A percentile compares a stretch with the other conserved stretches of the same genome.
Conservation (phyloP, 805 yeast species). For the Phaffomyces antillensis region DNA sequence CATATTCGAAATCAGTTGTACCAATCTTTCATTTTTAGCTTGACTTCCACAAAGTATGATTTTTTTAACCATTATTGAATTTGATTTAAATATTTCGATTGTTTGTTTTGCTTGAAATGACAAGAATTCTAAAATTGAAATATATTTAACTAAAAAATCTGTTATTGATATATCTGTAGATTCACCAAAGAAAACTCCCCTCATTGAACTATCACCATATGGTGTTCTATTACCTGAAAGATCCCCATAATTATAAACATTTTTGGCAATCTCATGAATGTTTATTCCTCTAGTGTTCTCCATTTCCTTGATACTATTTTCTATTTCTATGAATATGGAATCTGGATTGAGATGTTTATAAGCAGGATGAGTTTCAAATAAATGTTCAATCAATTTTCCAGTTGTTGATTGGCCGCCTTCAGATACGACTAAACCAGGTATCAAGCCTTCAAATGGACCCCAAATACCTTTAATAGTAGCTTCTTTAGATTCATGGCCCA, state of each 20-base stretch:
- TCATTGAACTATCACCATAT: slow-evolving; percentile 39
- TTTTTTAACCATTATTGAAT: slow-evolving; percentile 20
- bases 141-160: slow-evolving; percentile 35
- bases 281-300: slow-evolving; percentile 12
- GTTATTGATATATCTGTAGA: slow-evolving; percentile 27
- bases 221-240: slow-evolving; percentile 55
- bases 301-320: slow-evolving; percentile 11
- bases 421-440: slow-evolving; percentile 29
- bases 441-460: slow-evolving; percentile 48
- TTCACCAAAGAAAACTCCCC: slow-evolving; percentile 45
- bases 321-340: slow-evolving; percentile 19
- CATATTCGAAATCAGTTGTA: slow-evolving; percentile 25
- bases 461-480: slow-evolving; percentile 39
- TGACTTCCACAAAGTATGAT: slow-evolving; percentile 49
- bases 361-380: slow-evolving; percentile 37
- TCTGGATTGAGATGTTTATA: slow-evolving; percentile 9
- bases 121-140: slow-evolving; percentile 42
- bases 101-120: slow-evolving; percentile 43
- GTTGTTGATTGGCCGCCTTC: slow-evolving; percentile 57
- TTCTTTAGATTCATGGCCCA: slow-evolving; percentile 19
- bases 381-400: slow-evolving; percentile 43
- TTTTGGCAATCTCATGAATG: slow-evolving; percentile 25
- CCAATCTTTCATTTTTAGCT: slow-evolving; percentile 37
- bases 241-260: slow-evolving; percentile 46
- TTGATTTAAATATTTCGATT: slow-evolving; percentile 23